Base-by-base conservation (phyloP, 345 rosid species). In the Capsella bursapastoris region DNA sequence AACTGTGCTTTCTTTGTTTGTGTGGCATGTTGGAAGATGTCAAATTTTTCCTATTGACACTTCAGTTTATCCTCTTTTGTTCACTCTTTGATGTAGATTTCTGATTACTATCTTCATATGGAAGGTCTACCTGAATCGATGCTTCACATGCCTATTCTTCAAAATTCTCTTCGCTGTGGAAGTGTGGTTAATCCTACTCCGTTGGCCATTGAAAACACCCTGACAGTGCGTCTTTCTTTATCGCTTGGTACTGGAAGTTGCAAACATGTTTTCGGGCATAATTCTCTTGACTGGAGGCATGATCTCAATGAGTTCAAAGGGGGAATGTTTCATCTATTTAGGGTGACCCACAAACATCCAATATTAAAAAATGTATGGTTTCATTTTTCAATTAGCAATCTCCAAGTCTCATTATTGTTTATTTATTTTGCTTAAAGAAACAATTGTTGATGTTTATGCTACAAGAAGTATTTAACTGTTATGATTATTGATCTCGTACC, bases 261-360 rank as follows among this genome's bases (percentile, higher is more conserved):
- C 75, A 82, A 74, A 79, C 79, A 80, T 74, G 48, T 79, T 78
- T 77, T 68, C 25, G 35, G 75, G 52, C 69, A 80, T 81, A 82
- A 83, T 53, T 71, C 73, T 70, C 41, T 71, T 73, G 76, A 52
- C 75, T 41, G 53, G 58, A 79, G 70, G 75, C 78, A 82, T 41
- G 73, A 82, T 47, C 44, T 51, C 48, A 68, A 70, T 75, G 93
- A 85, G 40, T 82, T 82, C 41, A 78, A 68, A 68, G 78, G 70
- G 64, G 89, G 84, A 56, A 63, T 8, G 61, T 90, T 86, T 83
- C 97, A 89, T 82, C 74, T 90, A 67, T 78, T 90, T 52, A 70
- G 66, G 28, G 70, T 90, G 70, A 79, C 83, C 16, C 97, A 87
- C 82, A 91, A 87, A 80, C 87, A 84, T 79, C 91, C 91, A 72